phyloP scores from a whole-genome alignment of 2,329 filamentous ascomycete species.

The Nemania diffusa region DNA sequence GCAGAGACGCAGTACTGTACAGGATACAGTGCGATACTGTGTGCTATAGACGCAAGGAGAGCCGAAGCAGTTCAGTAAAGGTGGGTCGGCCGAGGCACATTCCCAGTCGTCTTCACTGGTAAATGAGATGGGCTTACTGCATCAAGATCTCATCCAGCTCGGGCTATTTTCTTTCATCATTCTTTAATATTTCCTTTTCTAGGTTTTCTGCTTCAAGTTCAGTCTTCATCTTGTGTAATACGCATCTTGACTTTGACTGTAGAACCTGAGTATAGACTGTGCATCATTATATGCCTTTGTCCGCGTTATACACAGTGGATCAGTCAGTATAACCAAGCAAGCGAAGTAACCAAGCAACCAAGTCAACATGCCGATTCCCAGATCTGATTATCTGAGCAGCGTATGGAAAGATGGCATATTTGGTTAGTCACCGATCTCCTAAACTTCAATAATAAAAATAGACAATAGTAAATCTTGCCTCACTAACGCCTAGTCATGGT shows the following conservation, averaged over 20 bases:
- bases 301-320: constrained; percentile 20
- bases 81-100: constrained; percentile 33
- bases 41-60: too few relatives aligned
- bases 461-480: not conserved
- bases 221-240: constrained; percentile 2
- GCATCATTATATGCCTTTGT: constrained; percentile 11
- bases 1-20: not conserved
- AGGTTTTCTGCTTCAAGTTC: not conserved
- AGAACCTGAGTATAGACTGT: constrained; percentile 17
- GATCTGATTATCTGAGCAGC: constrained; percentile 80
- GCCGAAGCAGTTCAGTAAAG: not conserved
- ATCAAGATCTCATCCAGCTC: not conserved
- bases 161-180: not conserved
- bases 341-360: constrained; percentile 11
- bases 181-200: not conserved
- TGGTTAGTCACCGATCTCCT: constrained; percentile 61
- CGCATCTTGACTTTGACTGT: not conserved
- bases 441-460: not conserved
- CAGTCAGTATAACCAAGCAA: not conserved
- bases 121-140: not conserved
- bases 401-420: constrained; percentile 92
- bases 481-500: constrained; percentile 15
- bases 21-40: not conserved
- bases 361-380: constrained; percentile 73
- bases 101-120: constrained; percentile 10